A percentile compares a stretch with the other conserved stretches of the same genome.
phyloP scores from a whole-genome alignment of 2,329 filamentous ascomycete species.

The Nigrospora sphaerica region DNA sequence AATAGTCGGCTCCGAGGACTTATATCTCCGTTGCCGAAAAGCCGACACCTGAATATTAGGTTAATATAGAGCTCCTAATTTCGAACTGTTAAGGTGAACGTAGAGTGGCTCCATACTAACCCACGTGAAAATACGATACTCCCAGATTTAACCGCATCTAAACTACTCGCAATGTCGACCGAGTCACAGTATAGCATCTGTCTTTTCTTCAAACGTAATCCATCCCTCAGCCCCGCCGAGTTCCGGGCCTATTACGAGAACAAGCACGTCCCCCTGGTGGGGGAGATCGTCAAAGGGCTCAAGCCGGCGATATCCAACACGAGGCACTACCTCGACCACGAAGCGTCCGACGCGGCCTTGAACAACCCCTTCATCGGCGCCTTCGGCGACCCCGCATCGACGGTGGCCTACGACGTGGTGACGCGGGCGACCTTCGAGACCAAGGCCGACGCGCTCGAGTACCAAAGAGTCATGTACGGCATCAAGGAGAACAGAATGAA shows the following conservation, averaged over 20 bases:
- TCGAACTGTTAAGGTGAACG: too few relatives aligned
- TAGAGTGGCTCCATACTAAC: too few relatives aligned
- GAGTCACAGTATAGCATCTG: slow-evolving; percentile 1
- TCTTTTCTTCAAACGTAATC: slow-evolving; percentile 4
- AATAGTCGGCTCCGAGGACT: too few relatives aligned
- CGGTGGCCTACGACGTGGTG: slow-evolving; percentile 4
- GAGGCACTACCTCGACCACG: slow-evolving; percentile 3
- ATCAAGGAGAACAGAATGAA: neutral
- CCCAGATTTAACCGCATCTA: too few relatives aligned
- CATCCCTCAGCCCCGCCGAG: slow-evolving; percentile 1
- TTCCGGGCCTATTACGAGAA: slow-evolving; percentile 2
- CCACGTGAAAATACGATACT: too few relatives aligned
- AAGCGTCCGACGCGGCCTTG: slow-evolving; percentile 1
- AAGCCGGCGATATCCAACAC: neutral
- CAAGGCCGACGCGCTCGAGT: neutral
- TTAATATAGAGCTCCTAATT: too few relatives aligned
- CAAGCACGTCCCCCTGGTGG: slow-evolving; percentile 1
- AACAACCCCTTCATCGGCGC: slow-evolving; percentile 1
- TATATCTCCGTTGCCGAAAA: too few relatives aligned
- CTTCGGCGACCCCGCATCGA: neutral
- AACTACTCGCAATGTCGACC: neutral
- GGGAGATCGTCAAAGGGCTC: neutral
- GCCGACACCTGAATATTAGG: too few relatives aligned
- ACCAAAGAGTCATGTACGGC: slow-evolving; percentile 1
- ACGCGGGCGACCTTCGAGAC: slow-evolving; percentile 2